phyloP scores from a whole-genome alignment of 148 eudicot species.

The Vaccinium corymbosum region DNA sequence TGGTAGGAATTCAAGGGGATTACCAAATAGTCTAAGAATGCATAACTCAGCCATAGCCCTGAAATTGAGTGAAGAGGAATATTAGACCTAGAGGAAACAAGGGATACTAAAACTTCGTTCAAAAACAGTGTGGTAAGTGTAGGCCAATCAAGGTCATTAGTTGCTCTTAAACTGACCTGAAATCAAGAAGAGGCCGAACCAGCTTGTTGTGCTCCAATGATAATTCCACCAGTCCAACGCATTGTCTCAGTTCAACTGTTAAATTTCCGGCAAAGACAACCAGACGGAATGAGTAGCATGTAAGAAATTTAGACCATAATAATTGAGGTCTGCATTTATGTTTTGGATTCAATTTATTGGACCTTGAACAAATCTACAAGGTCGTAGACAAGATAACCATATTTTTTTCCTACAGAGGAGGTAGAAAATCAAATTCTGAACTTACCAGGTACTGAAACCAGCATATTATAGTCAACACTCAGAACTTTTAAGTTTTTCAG shows the following conservation, averaged over 20 bases:
- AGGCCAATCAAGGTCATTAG: constrained; percentile 14
- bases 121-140: neutral
- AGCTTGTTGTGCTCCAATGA: constrained; percentile 98
- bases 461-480: constrained; percentile 75
- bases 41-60: constrained; percentile 94
- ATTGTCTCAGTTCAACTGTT: constrained; percentile 88
- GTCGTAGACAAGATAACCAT: neutral
- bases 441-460: constrained; percentile 93
- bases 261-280: constrained; percentile 22
- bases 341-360: neutral
- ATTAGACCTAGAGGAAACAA: constrained; percentile 16
- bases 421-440: neutral
- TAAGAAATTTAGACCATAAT: neutral
- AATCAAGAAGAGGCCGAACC: constrained; percentile 89
- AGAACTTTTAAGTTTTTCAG: constrained; percentile 86
- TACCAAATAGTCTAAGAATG: constrained; percentile 85
- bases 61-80: constrained; percentile 29
- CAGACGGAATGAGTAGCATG: constrained; percentile 5
- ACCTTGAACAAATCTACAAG: neutral
- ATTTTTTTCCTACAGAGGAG: neutral
- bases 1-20: constrained; percentile 96
- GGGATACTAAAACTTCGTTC: neutral
- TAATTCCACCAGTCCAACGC: constrained; percentile 89
- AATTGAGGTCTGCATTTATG: neutral
- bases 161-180: constrained; percentile 57